Conservation (phyloP, 1,284 basidiomycete species). For the Chalciporus piperatoides region DNA sequence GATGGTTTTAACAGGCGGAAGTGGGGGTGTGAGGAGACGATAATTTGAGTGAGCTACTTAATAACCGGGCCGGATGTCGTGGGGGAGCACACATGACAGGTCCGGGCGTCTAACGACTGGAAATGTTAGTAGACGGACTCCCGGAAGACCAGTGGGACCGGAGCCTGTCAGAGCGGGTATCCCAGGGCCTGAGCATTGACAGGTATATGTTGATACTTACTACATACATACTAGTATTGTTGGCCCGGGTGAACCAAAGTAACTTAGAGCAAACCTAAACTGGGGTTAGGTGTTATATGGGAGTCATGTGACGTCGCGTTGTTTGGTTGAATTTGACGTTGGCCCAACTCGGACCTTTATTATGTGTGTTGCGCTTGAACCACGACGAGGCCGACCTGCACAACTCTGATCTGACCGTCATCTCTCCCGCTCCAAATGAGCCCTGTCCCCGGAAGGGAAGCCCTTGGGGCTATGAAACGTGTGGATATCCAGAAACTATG, state of each 20-base stretch:
- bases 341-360: slow-evolving; percentile 21
- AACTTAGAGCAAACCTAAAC: too few species aligned
- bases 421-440: slow-evolving; percentile 38
- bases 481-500: slow-evolving; percentile 70
- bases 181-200: too few species aligned
- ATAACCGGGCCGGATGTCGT: not conserved
- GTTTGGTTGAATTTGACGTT: slow-evolving; percentile 38
- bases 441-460: slow-evolving; percentile 48
- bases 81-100: not conserved
- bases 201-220: too few species aligned
- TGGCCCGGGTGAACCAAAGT: too few species aligned
- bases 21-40: slow-evolving; percentile 20
- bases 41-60: not conserved
- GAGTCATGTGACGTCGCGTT: slow-evolving; percentile 53
- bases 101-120: not conserved
- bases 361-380: slow-evolving; percentile 41
- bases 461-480: slow-evolving; percentile 62
- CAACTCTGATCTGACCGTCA: slow-evolving; percentile 12
- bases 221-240: too few species aligned
- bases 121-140: too few species aligned
- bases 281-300: slow-evolving; percentile 8
- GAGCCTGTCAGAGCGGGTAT: not conserved
- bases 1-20: slow-evolving; percentile 7
- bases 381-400: slow-evolving; percentile 30
- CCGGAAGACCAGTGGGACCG: not conserved